These are phyloP conservation scores for Pascua guehoae DNA, from an alignment of 1,284 basidiomycete species.

Conservation along the genomic window DNA sequence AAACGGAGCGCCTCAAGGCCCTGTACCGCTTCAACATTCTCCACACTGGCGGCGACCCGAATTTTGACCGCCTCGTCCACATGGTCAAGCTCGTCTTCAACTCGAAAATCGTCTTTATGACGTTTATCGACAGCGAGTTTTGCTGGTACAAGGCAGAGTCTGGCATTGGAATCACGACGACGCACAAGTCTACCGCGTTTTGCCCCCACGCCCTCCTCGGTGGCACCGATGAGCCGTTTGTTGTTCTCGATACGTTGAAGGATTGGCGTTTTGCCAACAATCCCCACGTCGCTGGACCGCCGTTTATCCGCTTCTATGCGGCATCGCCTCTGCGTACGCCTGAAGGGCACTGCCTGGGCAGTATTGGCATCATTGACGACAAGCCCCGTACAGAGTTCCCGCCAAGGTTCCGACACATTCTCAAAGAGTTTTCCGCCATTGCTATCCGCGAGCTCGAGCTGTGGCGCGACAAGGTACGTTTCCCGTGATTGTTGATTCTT, in stretches of 20 bases:
- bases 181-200: slow-evolving; percentile 7
- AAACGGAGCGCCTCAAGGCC: slow-evolving; percentile 71
- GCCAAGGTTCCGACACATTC: slow-evolving; percentile 80
- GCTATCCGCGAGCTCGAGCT: slow-evolving; percentile 95
- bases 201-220: slow-evolving; percentile 15
- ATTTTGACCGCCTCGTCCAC: slow-evolving; percentile 86
- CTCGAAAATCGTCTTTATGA: slow-evolving; percentile 74
- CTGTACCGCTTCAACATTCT: slow-evolving; percentile 79
- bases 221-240: slow-evolving; percentile 81
- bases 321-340: slow-evolving; percentile 82
- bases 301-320: slow-evolving; percentile 82
- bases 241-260: slow-evolving; percentile 69
- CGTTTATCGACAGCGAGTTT: slow-evolving; percentile 73
- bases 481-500: not conserved
- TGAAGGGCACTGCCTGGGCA: slow-evolving; percentile 87
- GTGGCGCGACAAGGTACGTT: slow-evolving; percentile 78
- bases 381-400: slow-evolving; percentile 78
- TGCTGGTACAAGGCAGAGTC: slow-evolving; percentile 85
- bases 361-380: slow-evolving; percentile 81
- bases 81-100: slow-evolving; percentile 89
- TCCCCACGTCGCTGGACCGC: slow-evolving; percentile 68
- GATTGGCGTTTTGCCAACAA: slow-evolving; percentile 81
- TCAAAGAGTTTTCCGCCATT: slow-evolving; percentile 89
- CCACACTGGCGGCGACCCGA: slow-evolving; percentile 75
- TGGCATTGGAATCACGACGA: slow-evolving; percentile 54